Base-by-base conservation (phyloP, 2,329 filamentous ascomycete species). In the Pseudogymnoascus sp. region DNA sequence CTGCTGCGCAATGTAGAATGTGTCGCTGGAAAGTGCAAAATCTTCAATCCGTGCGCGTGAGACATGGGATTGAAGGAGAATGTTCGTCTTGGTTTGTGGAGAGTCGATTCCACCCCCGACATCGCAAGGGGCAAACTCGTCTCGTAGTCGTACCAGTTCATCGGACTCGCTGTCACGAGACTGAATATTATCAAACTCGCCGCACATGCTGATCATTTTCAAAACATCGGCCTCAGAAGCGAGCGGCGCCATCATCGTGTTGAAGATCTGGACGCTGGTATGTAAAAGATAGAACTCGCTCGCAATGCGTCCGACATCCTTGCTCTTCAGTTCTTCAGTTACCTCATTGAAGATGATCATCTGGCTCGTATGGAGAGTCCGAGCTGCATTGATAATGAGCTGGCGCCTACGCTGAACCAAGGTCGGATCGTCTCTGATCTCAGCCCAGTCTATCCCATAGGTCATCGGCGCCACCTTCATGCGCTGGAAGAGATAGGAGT, bases 341-440 rank as follows among this genome's bases (percentile, higher is more conserved):
- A 82, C 85, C 72, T 98, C 95, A 68, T 99, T 97, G 79, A 93
- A 99, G 63, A 99, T 95, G 71, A 99, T 95, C 96, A 99, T 99
- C 76, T 99, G 95, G 69, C 91, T 96, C 72, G 93, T 84, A 72
- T 97, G 93, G 46, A 99, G 78, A 4, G 91, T 90, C 46, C 88
- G 83, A 0, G 95, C 95, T 24, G 95, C 95, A 70, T 96, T 88
- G 50, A 96, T 92, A 62, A 95, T 89, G 61, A 99, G 80, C 67
- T 95, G 88, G 2, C 93, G 86, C 61, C 95, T 86, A 68, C 93
- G 84, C 71, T 95, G 89, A 1, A 97, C 91, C 26, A 99, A 82
- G 64, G 87, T 88, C 0, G 92, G 93, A 70, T 99, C 95, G 68
- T 98, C 90, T 33, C 87, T 82, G 62, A 91, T 89, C 75, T 99